Conservation (phyloP, 768 basidiomycete species). For the Termitomyces sp. region DNA sequence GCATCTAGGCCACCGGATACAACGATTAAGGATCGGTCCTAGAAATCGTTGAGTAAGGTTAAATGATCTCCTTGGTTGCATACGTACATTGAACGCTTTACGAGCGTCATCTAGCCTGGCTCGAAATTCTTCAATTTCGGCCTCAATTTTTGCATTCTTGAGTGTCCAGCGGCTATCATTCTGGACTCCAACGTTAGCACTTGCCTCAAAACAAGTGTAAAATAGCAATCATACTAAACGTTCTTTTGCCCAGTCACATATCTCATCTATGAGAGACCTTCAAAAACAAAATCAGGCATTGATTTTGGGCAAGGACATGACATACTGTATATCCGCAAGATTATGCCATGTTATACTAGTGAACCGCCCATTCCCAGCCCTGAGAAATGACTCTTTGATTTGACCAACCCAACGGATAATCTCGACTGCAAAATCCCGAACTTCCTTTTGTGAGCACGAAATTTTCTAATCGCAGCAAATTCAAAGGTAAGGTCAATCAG, state of each 20-base stretch:
- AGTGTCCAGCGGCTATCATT: constrained; percentile 6
- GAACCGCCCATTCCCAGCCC: constrained; percentile 4
- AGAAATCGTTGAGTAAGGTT: too few species aligned
- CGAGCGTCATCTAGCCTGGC: constrained; percentile 1
- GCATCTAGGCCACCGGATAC: too few species aligned
- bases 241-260: constrained; percentile 12
- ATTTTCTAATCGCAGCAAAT: too few species aligned
- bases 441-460: neutral
- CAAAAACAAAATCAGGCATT: neutral
- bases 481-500: too few species aligned
- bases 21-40: too few species aligned
- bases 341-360: constrained; percentile 13
- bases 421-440: constrained; percentile 8
- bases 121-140: constrained; percentile 10
- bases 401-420: constrained; percentile 15
- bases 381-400: constrained; percentile 7
- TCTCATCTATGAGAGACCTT: constrained; percentile 12
- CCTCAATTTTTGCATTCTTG: neutral
- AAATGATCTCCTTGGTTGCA: neutral
- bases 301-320: neutral
- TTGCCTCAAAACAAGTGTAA: neutral
- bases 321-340: constrained; percentile 14
- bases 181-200: neutral
- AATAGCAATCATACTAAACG: constrained; percentile 8
- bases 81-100: constrained; percentile 5